Evolutionary conservation across 192 early-diverging fungal genomes (phyloP).

Genomic region (Phycomyces blakesleeanus): DNA sequence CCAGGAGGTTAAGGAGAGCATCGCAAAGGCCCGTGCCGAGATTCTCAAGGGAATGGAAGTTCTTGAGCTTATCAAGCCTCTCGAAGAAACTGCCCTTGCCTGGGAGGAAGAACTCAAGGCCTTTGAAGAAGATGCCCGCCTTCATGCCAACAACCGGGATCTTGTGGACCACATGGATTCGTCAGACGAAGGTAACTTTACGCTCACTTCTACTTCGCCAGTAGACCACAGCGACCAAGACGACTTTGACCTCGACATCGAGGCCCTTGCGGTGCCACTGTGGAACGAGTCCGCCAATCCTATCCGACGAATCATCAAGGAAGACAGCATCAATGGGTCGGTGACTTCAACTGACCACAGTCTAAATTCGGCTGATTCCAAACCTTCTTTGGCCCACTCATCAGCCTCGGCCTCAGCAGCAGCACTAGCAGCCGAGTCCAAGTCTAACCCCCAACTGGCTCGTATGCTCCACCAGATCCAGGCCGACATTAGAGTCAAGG

Average conservation of each 20-base stretch:
- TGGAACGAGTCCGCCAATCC: conserved; percentile 15
- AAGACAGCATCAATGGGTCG: background rate
- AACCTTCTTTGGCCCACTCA: background rate
- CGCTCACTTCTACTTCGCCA: conserved; percentile 14
- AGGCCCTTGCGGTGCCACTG: conserved; percentile 21
- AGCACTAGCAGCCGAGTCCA: no score
- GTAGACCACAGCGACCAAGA: conserved; percentile 2
- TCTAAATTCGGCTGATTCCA: background rate
- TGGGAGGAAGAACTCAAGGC: conserved; percentile 36
- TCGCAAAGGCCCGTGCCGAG: conserved; percentile 33
- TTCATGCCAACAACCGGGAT: background rate
- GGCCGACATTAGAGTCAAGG: conserved; percentile 55
- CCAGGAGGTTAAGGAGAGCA: conserved; percentile 30
- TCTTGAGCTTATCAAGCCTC: conserved; percentile 29
- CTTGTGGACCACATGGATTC: conserved; percentile 12
- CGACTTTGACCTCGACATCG: conserved; percentile 21
- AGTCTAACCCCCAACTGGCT: conserved; percentile 31
- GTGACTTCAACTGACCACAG: background rate
- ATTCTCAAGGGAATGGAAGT: conserved; percentile 37
- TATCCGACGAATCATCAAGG: background rate
- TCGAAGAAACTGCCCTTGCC: conserved; percentile 21
- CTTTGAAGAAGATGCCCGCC: conserved; percentile 25
- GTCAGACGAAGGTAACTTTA: conserved; percentile 28
- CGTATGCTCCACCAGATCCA: conserved; percentile 61
- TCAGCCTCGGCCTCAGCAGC: no score